Percentiles rank a stretch among this genome's conserved stretches.
phyloP scores from a whole-genome alignment of 768 basidiomycete genomes.

The Trametes cingulata region DNA sequence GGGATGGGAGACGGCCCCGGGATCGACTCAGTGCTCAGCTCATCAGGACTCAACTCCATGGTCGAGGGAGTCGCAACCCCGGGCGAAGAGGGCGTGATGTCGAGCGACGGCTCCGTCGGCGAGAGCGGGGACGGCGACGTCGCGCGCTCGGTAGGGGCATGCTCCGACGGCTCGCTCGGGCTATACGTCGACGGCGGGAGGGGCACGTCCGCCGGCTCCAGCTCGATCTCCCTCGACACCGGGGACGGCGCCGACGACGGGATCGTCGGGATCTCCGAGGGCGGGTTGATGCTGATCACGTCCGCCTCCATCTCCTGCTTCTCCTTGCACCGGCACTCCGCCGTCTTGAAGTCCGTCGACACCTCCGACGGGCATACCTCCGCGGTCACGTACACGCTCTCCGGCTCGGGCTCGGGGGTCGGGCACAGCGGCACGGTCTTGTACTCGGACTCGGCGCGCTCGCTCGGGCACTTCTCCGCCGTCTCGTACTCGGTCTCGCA shows the following conservation, averaged over 20 bases:
- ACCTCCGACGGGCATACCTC: constrained; percentile 45
- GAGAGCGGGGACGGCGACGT: constrained; percentile 5
- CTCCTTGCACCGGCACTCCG: constrained; percentile 38
- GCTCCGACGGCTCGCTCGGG: constrained; percentile 27
- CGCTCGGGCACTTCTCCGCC: constrained; percentile 34
- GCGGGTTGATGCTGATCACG: constrained; percentile 24
- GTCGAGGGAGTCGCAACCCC: constrained; percentile 17
- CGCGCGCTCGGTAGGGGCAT: constrained; percentile 6
- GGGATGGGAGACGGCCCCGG: constrained; percentile 34
- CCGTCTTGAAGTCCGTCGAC: constrained; percentile 49
- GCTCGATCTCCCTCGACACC: constrained; percentile 4
- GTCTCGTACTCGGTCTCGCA: constrained; percentile 41
- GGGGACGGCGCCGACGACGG: constrained; percentile 25
- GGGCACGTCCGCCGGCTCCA: constrained; percentile 41
- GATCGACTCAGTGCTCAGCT: constrained; percentile 17
- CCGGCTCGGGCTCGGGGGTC: constrained; percentile 36
- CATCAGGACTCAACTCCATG: constrained; percentile 7
- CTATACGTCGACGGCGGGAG: constrained; percentile 40
- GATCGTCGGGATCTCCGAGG: constrained; percentile 34
- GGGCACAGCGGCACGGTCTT: constrained; percentile 43
- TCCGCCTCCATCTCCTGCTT: constrained; percentile 21
- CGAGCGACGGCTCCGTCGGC: constrained; percentile 31
- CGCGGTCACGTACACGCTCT: constrained; percentile 54
- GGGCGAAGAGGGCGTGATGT: constrained; percentile 26
- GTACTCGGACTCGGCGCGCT: constrained; percentile 45